Percentiles rank a stretch among this genome's conserved stretches.
Evolutionary conservation across 1,139 yeast genomes (phyloP).

Genomic region (Cylindricascospora bacillispora): DNA sequence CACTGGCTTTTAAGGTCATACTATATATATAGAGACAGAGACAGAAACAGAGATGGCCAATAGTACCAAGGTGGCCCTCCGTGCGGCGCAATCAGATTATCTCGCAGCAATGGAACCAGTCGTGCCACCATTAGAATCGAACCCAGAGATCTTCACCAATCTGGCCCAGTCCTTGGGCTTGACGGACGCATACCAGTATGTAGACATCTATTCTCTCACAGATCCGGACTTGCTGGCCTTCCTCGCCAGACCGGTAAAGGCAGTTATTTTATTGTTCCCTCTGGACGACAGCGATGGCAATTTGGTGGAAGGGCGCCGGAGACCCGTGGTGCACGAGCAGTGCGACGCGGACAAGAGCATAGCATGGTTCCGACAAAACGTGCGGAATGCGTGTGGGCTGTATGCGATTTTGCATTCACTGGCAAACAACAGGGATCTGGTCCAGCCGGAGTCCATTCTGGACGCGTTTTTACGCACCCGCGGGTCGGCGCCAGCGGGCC

Average conservation of each 20-base stretch:
- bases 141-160: conserved; percentile 72
- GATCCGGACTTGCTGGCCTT: conserved; percentile 69
- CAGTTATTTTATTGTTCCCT: conserved; percentile 71
- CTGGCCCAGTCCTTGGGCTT: conserved; percentile 63
- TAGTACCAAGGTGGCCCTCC: too few relatives aligned
- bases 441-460: conserved; percentile 23
- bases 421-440: conserved; percentile 33
- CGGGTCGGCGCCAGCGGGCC: conserved; percentile 36
- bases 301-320: conserved; percentile 4
- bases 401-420: conserved; percentile 75
- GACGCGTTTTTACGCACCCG: conserved; percentile 20
- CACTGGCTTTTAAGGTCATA: too few relatives aligned
- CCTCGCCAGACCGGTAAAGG: conserved; percentile 70
- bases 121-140: conserved; percentile 82
- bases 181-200: conserved; percentile 45
- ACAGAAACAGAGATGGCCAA: too few relatives aligned
- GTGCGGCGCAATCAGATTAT: too few relatives aligned
- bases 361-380: conserved; percentile 70
- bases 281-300: conserved; percentile 40
- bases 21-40: too few relatives aligned
- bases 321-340: conserved; percentile 10
- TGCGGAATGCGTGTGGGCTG: conserved; percentile 86
- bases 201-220: conserved; percentile 72
- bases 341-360: conserved; percentile 3
- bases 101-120: too few relatives aligned